phyloP scores from a whole-genome alignment of 352 stramenopile genomes.

The Globisporangium okanoganense region DNA sequence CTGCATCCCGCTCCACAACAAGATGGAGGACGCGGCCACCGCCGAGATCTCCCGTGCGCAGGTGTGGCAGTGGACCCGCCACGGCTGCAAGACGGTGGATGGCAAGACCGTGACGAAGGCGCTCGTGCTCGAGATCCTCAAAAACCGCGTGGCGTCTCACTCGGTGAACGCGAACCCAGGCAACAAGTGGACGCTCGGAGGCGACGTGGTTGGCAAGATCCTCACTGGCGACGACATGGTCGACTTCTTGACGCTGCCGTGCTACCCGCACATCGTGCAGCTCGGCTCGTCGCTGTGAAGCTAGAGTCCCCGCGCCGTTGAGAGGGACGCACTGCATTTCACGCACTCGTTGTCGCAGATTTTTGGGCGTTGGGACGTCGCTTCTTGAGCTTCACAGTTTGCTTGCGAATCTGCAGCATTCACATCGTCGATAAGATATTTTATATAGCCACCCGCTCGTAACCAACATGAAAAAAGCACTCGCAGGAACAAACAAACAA shows the following conservation, averaged over 20 bases:
- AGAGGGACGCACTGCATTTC: not conserved
- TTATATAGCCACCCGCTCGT: not conserved
- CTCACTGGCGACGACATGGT: slow-evolving; percentile 75
- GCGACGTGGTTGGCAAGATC: slow-evolving; percentile 63
- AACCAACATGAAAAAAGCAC: not conserved
- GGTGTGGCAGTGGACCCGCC: slow-evolving; percentile 92
- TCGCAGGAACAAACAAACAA: not conserved
- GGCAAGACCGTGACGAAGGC: slow-evolving; percentile 64
- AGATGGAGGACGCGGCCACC: slow-evolving; percentile 95
- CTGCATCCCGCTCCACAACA: slow-evolving; percentile 93
- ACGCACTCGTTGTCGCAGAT: not conserved
- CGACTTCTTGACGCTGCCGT: slow-evolving; percentile 80
- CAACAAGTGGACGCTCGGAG: slow-evolving; percentile 66
- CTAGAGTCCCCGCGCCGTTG: slow-evolving; percentile 13
- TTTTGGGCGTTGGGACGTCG: slow-evolving; percentile 5
- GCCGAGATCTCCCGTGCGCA: slow-evolving; percentile 93
- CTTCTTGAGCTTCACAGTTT: not conserved
- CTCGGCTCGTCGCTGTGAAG: slow-evolving; percentile 67
- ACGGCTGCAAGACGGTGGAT: slow-evolving; percentile 64
- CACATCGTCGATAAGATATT: slow-evolving; percentile 9
- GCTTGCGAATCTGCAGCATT: not conserved
- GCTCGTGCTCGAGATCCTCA: slow-evolving; percentile 58
- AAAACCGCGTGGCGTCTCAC: slow-evolving; percentile 57
- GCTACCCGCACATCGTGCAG: slow-evolving; percentile 81
- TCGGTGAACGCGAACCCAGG: slow-evolving; percentile 33